Evolutionary conservation across 1,284 basidiomycete species (phyloP).

Genomic region (Cryptococcus sp.): DNA sequence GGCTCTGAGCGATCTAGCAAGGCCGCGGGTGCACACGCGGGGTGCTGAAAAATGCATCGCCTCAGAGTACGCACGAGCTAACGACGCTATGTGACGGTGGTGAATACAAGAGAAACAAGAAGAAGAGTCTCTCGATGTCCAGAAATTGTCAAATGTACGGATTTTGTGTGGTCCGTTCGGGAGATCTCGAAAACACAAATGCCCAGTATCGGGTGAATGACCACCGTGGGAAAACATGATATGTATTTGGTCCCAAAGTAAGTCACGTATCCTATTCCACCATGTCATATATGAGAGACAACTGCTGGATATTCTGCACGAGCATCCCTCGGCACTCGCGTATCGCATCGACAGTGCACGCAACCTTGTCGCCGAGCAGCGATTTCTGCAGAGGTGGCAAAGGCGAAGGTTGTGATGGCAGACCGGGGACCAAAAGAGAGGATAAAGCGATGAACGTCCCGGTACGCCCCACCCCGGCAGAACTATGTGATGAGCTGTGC

Average conservation of each 20-base stretch:
- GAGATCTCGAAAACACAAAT: background rate
- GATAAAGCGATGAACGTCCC: slow-evolving; percentile 47
- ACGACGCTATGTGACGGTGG: no score
- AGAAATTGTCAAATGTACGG: no score
- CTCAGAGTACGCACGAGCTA: no score
- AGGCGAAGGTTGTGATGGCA: slow-evolving; percentile 15
- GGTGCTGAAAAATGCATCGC: no score
- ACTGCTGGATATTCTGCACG: slow-evolving; percentile 41
- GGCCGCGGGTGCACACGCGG: no score
- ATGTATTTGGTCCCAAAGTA: background rate
- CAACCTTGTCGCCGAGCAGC: slow-evolving; percentile 27
- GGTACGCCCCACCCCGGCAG: slow-evolving; percentile 49
- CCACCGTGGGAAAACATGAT: slow-evolving; percentile 9
- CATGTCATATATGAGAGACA: slow-evolving; percentile 35
- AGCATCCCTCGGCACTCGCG: slow-evolving; percentile 41
- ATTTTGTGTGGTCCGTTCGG: no score
- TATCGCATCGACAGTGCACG: slow-evolving; percentile 36
- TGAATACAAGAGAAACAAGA: no score
- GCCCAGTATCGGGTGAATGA: background rate
- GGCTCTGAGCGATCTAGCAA: no score
- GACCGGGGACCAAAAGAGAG: slow-evolving; percentile 24
- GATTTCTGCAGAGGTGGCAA: slow-evolving; percentile 25
- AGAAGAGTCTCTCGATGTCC: no score
- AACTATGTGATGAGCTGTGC: slow-evolving; percentile 26
- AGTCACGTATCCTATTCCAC: background rate